Percentiles rank a stretch among this genome's conserved stretches.
Evolutionary conservation across 306 rosid genomes (phyloP).

Genomic region (Cicer chorassanicum): DNA sequence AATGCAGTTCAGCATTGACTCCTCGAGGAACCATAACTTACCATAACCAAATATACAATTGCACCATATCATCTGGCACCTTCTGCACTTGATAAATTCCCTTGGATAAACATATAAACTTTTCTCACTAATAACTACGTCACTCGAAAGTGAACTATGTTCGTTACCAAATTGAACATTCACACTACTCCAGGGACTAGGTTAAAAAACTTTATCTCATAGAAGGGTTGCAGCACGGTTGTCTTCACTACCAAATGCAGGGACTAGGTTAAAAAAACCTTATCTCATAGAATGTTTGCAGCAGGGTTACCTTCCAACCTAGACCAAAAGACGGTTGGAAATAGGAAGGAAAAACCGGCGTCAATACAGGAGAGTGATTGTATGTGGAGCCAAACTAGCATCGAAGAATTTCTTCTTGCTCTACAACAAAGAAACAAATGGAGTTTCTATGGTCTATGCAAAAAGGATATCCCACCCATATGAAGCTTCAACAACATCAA

Average conservation of each 20-base stretch:
- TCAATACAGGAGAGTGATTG: conserved; percentile 12
- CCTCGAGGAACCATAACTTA: conserved; percentile 61
- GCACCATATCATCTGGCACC: conserved; percentile 28
- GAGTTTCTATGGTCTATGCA: conserved; percentile 16
- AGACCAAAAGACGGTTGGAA: conserved; percentile 31
- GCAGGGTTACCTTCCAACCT: conserved; percentile 26
- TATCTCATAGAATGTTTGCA: conserved; percentile 14
- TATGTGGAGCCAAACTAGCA: neutral
- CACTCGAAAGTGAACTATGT: conserved; percentile 14
- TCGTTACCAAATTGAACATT: conserved; percentile 30
- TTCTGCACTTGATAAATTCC: conserved; percentile 40
- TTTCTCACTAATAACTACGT: conserved; percentile 27
- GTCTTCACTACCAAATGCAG: conserved; percentile 27
- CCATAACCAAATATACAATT: conserved; percentile 45
- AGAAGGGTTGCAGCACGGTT: conserved; percentile 12
- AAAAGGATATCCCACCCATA: conserved; percentile 5
- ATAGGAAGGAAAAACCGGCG: conserved; percentile 3
- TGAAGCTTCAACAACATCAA: conserved; percentile 13
- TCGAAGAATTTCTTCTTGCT: neutral
- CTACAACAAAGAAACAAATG: neutral
- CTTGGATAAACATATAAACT: conserved; percentile 36
- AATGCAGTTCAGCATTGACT: conserved; percentile 49
- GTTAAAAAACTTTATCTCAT: neutral
- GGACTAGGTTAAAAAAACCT: conserved; percentile 17
- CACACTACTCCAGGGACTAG: conserved; percentile 35